A percentile compares a stretch with the other conserved stretches of the same genome.
Evolutionary conservation across 768 basidiomycete genomes (phyloP).

Genomic region (Suillus clintonianus): DNA sequence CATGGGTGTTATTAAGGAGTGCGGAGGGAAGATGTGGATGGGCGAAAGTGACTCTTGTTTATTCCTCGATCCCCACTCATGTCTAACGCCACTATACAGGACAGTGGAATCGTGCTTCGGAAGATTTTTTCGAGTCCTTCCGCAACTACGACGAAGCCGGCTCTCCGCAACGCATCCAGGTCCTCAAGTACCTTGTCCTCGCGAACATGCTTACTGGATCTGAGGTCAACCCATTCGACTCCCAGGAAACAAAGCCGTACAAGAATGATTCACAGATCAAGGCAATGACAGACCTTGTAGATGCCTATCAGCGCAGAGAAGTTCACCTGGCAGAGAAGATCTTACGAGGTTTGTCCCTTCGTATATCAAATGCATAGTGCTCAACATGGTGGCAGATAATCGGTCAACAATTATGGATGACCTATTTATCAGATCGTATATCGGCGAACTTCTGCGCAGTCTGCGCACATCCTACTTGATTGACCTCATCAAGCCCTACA

Average conservation of each 20-base stretch:
- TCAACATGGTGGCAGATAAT: constrained; percentile 61
- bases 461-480: constrained; percentile 96
- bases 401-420: constrained; percentile 96
- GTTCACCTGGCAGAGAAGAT: constrained; percentile 98
- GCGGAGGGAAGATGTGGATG: constrained; percentile 99
- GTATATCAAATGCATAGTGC: not conserved
- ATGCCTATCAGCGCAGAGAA: constrained; percentile 94
- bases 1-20: constrained; percentile 99
- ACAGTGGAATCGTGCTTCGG: constrained; percentile 95
- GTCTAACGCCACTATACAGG: constrained; percentile 46
- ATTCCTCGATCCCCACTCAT: not conserved
- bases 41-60: constrained; percentile 73
- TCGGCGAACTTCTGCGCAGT: constrained; percentile 93
- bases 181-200: constrained; percentile 95
- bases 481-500: constrained; percentile 98
- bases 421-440: constrained; percentile 90
- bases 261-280: constrained; percentile 96
- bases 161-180: constrained; percentile 94
- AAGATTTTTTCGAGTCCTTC: constrained; percentile 99
- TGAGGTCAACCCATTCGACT: constrained; percentile 99
- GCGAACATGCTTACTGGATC: constrained; percentile 98
- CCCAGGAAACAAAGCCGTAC: constrained; percentile 98
- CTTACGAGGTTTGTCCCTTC: constrained; percentile 60
- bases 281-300: constrained; percentile 97
- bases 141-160: constrained; percentile 98